Evolutionary conservation across 2,329 filamentous ascomycete species (phyloP), one percentile per base, ranked within the genome.

Genomic region (Zelopaecilomyces penicillatus): DNA sequence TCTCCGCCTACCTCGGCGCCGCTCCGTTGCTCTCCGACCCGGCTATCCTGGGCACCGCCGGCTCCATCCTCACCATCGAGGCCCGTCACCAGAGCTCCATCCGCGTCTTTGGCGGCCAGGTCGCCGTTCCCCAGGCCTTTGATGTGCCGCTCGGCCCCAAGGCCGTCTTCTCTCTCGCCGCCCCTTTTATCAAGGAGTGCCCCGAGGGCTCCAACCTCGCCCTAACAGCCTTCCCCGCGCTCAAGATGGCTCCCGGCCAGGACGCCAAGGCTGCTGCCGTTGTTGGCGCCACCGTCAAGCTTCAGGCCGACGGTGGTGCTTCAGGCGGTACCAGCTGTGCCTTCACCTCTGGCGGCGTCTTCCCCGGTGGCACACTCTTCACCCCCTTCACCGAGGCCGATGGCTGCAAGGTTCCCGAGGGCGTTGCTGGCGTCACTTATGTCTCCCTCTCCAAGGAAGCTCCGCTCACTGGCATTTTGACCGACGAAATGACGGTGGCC

Each of bases 21-120:
- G 83, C 82, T 10, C 78, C 82, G 4, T 70, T 87, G 30, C 64
- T 88, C 50, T 71, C 75, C 38, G 71, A 73, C 44, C 67, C 72
- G 41, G 70, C 68, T 41, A 76, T 86, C 50, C 77, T 89, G 41
- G 70, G 74, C 48, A 77, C 79, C 19, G 84, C 85, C 3, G 84
- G 74, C 7, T 78, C 78, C 41, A 88, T 89, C 60, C 74, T 86
- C 37, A 85, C 83, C 27, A 75, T 86, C 48, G 85, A 89, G 66
- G 74, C 83, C 29, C 76, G 85, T 47, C 85, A 89, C 66, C 82
- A 86, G 65, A 82, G 81, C 49, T 81, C 85, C 63, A 78, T 88
- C 64, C 80, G 84, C 51, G 66, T 73, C 46, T 78, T 77, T 34
- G 68, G 73, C 19, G 71, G 74, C 47, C 67, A 71, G 44, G 66